phyloP scores from a whole-genome alignment of 1,139 yeast species.

The Blastobotrys aristatus region DNA sequence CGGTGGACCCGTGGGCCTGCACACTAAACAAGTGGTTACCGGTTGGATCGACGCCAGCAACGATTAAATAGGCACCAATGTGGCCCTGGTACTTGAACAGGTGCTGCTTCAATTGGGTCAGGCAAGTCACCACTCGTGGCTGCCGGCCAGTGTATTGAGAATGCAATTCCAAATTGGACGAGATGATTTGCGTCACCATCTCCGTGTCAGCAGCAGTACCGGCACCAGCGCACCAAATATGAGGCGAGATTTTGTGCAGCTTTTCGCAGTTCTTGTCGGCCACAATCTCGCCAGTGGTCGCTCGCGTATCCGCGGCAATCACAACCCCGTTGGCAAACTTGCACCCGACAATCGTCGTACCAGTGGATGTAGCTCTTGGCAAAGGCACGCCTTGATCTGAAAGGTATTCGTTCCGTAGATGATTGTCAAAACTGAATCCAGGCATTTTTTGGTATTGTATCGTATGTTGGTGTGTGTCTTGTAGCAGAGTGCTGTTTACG shows the following conservation, averaged over 20 bases:
- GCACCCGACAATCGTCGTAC: conserved; percentile 97
- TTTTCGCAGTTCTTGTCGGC: conserved; percentile 98
- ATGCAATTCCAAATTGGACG: conserved; percentile 87
- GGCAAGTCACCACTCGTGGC: conserved; percentile 90
- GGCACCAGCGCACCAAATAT: conserved; percentile 99
- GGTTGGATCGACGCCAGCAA: conserved; percentile 95
- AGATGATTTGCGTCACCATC: conserved; percentile 88
- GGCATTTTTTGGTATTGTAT: conserved; percentile 51
- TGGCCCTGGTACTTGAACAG: conserved; percentile 95
- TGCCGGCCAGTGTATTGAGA: conserved; percentile 73
- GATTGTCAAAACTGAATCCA: conserved; percentile 89
- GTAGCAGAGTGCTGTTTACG: too few relatives aligned
- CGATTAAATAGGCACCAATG: conserved; percentile 92
- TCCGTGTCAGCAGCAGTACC: conserved; percentile 99
- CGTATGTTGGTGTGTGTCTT: neutral
- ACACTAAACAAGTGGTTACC: conserved; percentile 90
- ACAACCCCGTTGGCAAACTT: conserved; percentile 90
- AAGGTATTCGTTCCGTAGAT: conserved; percentile 75
- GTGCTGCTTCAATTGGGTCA: conserved; percentile 91
- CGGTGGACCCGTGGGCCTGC: conserved; percentile 98
- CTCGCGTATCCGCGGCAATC: conserved; percentile 97
- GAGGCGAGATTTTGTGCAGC: conserved; percentile 84
- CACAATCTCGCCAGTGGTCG: conserved; percentile 91
- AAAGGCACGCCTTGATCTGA: conserved; percentile 65
- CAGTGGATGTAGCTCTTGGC: conserved; percentile 93